A percentile compares a stretch with the other conserved stretches of the same genome.
phyloP scores from a whole-genome alignment of 2,329 filamentous ascomycete species.

The Rhynchosporium agropyri region DNA sequence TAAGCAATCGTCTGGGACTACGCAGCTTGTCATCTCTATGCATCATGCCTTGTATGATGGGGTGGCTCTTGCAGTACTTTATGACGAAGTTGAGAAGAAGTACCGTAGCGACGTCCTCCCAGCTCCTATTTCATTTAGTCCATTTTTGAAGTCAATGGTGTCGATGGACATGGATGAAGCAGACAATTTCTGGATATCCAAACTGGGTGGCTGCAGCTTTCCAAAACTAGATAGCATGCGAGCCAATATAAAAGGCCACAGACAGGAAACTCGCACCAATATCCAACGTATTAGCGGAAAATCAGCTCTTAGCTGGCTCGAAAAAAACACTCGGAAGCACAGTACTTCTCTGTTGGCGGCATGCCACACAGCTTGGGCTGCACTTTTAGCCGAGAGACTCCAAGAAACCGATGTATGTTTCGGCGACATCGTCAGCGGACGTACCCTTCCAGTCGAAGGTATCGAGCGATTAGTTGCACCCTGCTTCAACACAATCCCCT shows the following conservation, averaged over 20 bases:
- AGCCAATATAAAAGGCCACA: neutral
- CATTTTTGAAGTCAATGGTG: constrained; percentile 65
- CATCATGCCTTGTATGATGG: constrained; percentile 91
- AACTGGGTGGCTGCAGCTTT: constrained; percentile 56
- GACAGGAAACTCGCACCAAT: constrained; percentile 13
- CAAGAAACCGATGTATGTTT: constrained; percentile 73
- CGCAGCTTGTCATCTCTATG: constrained; percentile 39
- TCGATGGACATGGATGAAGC: constrained; percentile 50
- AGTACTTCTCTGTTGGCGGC: constrained; percentile 66
- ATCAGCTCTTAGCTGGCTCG: constrained; percentile 44
- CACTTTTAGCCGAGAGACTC: constrained; percentile 60
- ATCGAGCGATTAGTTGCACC: constrained; percentile 79
- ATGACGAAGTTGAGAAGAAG: constrained; percentile 68
- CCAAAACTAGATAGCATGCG: constrained; percentile 14
- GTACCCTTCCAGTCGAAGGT: constrained; percentile 65
- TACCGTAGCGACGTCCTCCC: constrained; percentile 53
- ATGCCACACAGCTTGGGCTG: constrained; percentile 74
- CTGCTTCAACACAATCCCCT: constrained; percentile 87
- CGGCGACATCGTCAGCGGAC: constrained; percentile 81
- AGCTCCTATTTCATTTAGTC: constrained; percentile 56
- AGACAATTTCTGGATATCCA: constrained; percentile 66
- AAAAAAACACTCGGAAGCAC: constrained; percentile 53
- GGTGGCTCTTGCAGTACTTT: constrained; percentile 69
- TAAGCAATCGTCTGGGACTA: constrained; percentile 5
- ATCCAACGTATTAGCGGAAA: constrained; percentile 25